These are phyloP conservation scores for Backusella australiensis DNA, from an alignment of 192 early-diverging fungal species.

Conservation along the genomic window DNA sequence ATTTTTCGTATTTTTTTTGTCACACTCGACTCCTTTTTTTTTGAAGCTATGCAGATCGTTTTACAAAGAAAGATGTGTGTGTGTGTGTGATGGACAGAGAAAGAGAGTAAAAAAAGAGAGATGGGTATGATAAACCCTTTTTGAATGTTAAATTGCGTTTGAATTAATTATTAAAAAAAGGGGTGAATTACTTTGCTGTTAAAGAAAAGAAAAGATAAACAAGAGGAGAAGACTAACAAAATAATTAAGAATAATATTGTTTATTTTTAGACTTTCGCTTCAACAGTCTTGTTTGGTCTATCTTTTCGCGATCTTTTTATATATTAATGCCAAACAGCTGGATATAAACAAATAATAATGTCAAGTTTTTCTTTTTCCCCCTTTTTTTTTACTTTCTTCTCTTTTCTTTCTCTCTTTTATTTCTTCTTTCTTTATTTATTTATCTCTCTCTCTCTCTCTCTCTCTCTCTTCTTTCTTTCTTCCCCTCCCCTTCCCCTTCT, in stretches of 20 bases:
- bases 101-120: background rate
- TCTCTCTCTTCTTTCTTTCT: background rate
- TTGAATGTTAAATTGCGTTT: background rate
- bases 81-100: background rate
- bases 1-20: background rate
- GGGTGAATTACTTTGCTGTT: background rate
- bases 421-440: background rate
- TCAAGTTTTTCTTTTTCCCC: background rate
- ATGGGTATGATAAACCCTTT: background rate
- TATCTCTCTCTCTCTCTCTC: background rate
- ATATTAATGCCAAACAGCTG: background rate
- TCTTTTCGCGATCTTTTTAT: background rate
- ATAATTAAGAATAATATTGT: background rate
- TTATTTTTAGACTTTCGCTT: slow-evolving; percentile 3
- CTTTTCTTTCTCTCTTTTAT: background rate
- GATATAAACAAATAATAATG: slow-evolving; percentile 7
- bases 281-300: background rate
- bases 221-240: background rate
- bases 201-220: background rate
- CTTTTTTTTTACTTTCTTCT: background rate
- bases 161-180: slow-evolving; percentile 9
- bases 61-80: background rate
- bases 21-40: background rate
- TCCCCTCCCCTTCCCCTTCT: background rate
- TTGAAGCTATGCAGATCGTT: background rate